Conservation (phyloP, 2,329 filamentous ascomycete genomes). For the Ophiostoma sp. region DNA sequence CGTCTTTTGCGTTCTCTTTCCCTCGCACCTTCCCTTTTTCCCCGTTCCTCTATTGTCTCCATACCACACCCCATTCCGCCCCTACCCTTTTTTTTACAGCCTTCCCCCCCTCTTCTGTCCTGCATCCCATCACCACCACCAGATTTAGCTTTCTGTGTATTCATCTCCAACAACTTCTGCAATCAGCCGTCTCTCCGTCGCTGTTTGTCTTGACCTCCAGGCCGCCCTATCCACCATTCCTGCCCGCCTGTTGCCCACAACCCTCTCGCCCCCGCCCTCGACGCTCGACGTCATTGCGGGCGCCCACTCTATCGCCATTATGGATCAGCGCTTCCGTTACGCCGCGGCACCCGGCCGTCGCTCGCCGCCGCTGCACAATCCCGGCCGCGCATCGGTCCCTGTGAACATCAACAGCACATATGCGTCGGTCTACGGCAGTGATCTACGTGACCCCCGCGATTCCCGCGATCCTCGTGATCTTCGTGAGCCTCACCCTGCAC, state of each 20-base stretch:
- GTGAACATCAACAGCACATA: conserved; percentile 44
- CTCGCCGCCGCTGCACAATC: conserved; percentile 41
- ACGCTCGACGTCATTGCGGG: conserved; percentile 19
- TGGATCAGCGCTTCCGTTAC: conserved; percentile 28
- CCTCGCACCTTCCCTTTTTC: conserved; percentile 18
- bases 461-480: conserved; percentile 39
- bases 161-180: neutral
- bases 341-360: conserved; percentile 34
- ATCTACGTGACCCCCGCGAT: conserved; percentile 29
- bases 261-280: conserved; percentile 2
- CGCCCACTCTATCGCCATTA: conserved; percentile 15
- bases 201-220: neutral
- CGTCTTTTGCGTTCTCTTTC: conserved; percentile 13
- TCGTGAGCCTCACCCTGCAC: neutral
- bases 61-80: neutral
- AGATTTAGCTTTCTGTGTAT: neutral
- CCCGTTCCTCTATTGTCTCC: neutral
- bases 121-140: neutral
- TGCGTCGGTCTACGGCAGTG: conserved; percentile 41
- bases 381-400: conserved; percentile 49
- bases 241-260: neutral
- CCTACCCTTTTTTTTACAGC: neutral
- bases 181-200: neutral
- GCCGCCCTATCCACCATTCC: neutral
- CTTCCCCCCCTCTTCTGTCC: neutral